Evolutionary conservation across 306 rosid species (phyloP).

Genomic region (Quercus cerris): DNA sequence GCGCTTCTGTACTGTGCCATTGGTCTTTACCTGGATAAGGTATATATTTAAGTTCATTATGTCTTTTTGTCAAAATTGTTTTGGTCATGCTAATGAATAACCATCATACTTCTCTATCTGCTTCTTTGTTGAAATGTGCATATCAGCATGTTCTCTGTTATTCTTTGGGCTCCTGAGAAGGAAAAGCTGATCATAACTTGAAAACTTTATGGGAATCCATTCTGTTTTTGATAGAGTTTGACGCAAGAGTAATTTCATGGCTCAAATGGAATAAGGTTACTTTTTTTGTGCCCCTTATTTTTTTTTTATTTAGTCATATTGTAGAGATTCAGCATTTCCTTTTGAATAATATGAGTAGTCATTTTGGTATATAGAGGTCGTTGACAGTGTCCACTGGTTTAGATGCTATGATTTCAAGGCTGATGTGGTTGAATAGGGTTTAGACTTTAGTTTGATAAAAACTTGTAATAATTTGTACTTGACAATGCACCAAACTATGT

Average conservation of each 20-base stretch:
- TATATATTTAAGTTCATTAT: constrained; percentile 25
- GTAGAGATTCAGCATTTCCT: not conserved
- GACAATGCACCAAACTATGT: constrained; percentile 9
- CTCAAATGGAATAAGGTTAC: no score
- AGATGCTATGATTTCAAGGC: no score
- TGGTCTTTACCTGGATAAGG: constrained; percentile 96
- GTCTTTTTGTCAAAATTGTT: not conserved
- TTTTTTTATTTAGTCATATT: not conserved
- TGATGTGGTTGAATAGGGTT: no score
- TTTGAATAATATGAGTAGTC: not conserved
- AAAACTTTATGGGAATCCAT: not conserved
- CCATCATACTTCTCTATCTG: not conserved
- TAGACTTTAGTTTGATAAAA: no score
- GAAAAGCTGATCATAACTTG: not conserved
- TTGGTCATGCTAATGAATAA: not conserved
- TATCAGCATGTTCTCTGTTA: not conserved
- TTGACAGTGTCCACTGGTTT: no score
- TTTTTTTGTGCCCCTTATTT: no score
- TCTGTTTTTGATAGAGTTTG: not conserved
- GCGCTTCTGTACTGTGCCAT: constrained; percentile 69
- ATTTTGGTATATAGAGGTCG: no score
- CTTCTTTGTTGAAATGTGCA: not conserved
- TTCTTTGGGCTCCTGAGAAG: not conserved
- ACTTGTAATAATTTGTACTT: no score
- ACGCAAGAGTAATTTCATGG: no score